Evolutionary conservation across 2,329 filamentous ascomycete species (phyloP).

Genomic region (Claviceps pazoutovae): DNA sequence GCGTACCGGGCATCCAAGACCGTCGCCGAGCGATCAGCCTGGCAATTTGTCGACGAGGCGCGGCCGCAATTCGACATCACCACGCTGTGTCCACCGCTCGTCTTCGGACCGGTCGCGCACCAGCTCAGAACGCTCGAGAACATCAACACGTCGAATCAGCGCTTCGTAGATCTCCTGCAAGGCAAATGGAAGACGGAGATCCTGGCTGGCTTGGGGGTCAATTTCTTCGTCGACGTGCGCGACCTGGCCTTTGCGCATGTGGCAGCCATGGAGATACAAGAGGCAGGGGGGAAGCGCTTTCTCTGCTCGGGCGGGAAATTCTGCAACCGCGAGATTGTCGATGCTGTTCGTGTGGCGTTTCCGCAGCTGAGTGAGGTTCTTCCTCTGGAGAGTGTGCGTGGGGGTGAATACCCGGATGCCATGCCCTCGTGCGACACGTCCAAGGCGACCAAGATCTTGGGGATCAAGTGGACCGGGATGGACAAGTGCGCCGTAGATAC

Average conservation of each 20-base stretch:
- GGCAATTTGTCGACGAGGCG: conserved; percentile 33
- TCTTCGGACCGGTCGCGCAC: conserved; percentile 39
- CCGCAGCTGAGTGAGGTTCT: conserved; percentile 36
- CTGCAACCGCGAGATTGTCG: conserved; percentile 30
- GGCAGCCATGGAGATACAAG: conserved; percentile 32
- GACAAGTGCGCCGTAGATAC: conserved; percentile 1
- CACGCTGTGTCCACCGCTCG: conserved; percentile 41
- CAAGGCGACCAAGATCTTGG: background rate
- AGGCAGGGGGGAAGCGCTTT: conserved; percentile 35
- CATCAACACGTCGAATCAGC: conserved; percentile 40
- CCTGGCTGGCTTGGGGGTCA: conserved; percentile 25
- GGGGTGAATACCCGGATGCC: background rate
- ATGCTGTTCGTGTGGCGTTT: conserved; percentile 31
- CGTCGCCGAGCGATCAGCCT: conserved; percentile 37
- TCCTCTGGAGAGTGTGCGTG: conserved; percentile 10
- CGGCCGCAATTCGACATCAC: conserved; percentile 35
- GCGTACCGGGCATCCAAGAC: conserved; percentile 43
- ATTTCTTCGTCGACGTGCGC: conserved; percentile 41
- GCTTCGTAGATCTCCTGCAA: conserved; percentile 26
- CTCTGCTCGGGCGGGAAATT: conserved; percentile 35
- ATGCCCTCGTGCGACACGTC: background rate
- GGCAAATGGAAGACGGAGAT: conserved; percentile 10
- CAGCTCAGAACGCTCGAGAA: conserved; percentile 28
- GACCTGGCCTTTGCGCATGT: conserved; percentile 41
- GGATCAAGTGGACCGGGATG: background rate